Evolutionary conservation across 2,329 filamentous ascomycete species (phyloP).

Genomic region (Exserohilum rostratum): DNA sequence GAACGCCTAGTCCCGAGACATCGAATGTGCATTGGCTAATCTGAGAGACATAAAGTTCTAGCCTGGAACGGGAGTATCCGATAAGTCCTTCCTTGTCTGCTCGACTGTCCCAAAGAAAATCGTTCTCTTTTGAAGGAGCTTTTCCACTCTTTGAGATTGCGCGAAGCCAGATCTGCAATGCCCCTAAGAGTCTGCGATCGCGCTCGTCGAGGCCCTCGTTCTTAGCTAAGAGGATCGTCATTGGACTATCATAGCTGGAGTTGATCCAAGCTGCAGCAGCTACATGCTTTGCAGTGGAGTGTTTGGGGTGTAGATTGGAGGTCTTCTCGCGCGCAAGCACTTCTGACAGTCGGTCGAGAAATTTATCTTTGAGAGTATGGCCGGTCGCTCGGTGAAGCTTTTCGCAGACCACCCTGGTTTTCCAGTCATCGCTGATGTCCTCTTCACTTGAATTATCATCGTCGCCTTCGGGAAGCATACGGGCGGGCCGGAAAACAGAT

Average conservation of each 20-base stretch:
- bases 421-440: background rate
- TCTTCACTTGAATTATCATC: background rate
- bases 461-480: background rate
- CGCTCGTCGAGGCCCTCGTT: background rate
- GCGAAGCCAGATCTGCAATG: background rate
- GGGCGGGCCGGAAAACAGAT: background rate
- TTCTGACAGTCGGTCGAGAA: background rate
- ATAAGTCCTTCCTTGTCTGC: background rate
- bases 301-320: background rate
- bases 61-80: background rate
- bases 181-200: background rate
- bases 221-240: background rate
- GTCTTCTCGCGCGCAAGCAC: background rate
- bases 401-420: background rate
- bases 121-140: background rate
- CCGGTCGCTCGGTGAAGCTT: background rate
- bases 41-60: background rate
- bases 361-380: background rate
- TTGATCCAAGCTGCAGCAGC: background rate
- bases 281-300: background rate
- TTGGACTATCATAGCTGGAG: background rate
- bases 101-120: background rate
- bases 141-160: background rate
- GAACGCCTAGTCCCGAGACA: background rate
- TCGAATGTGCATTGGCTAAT: background rate